Evolutionary conservation across 306 rosid species (phyloP).

Genomic region (Myrica gale): DNA sequence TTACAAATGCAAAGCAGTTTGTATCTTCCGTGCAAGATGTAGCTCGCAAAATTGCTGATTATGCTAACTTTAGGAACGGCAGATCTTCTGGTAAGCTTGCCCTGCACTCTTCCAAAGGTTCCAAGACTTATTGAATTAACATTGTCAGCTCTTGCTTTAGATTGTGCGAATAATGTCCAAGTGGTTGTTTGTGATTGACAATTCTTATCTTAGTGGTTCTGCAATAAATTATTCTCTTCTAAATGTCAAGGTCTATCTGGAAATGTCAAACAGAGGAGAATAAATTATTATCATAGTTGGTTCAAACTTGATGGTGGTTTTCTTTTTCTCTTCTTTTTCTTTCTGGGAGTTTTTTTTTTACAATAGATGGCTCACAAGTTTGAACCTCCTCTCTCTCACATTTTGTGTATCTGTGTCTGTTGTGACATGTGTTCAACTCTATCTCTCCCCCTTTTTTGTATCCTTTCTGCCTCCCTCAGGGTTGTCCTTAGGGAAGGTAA

Average conservation of each 20-base stretch:
- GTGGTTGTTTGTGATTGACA: too few species aligned
- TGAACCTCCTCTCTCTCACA: neutral
- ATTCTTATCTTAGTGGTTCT: too few species aligned
- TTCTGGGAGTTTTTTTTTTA: neutral
- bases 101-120: too few species aligned
- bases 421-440: neutral
- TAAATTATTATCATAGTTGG: too few species aligned
- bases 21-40: conserved; percentile 83
- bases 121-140: neutral
- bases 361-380: neutral
- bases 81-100: conserved; percentile 37
- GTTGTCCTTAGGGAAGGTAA: too few species aligned
- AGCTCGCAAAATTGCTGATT: conserved; percentile 77
- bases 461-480: neutral
- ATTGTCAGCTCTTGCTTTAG: neutral
- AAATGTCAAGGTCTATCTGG: neutral
- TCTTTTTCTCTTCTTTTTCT: neutral
- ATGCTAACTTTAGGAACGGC: conserved; percentile 60
- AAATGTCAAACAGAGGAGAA: neutral
- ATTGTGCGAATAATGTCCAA: too few species aligned
- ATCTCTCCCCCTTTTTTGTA: neutral
- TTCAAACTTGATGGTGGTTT: neutral
- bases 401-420: neutral
- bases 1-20: conserved; percentile 80
- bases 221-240: too few species aligned